These are phyloP conservation scores for Populus tremula DNA, from an alignment of 345 rosid genomes.

Conservation along the genomic window DNA sequence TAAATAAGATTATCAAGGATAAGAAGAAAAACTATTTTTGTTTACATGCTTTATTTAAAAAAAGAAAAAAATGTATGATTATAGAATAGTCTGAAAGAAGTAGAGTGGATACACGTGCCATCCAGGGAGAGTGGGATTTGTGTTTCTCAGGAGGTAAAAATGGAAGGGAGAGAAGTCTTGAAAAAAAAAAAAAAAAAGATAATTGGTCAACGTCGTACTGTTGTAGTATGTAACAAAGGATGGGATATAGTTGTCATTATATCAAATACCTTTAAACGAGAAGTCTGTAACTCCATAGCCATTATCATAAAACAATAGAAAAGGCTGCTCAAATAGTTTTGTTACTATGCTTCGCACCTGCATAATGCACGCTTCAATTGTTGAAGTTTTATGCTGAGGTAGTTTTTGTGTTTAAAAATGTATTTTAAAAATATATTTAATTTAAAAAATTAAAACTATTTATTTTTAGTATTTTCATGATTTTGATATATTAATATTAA, in stretches of 20 bases:
- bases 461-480: no score
- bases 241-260: slow-evolving; percentile 25
- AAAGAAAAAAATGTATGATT: no score
- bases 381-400: not conserved
- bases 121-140: slow-evolving; percentile 11
- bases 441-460: no score
- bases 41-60: no score
- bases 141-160: slow-evolving; percentile 17
- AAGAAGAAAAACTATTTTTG: no score
- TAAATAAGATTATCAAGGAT: no score
- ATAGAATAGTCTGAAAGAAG: not conserved
- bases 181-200: not conserved
- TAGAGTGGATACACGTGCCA: slow-evolving; percentile 4
- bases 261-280: slow-evolving; percentile 5
- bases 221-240: not conserved
- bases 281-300: slow-evolving; percentile 15
- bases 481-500: no score
- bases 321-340: not conserved
- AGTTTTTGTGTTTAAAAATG: no score
- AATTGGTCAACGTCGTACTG: slow-evolving; percentile 7
- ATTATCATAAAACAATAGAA: slow-evolving; percentile 2
- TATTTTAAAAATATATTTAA: no score
- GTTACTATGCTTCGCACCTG: slow-evolving; percentile 5
- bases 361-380: not conserved
- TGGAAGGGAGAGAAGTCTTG: not conserved